Base-by-base conservation (phyloP, 2,329 filamentous ascomycete species). In the Teratosphaeria nubilosa region DNA sequence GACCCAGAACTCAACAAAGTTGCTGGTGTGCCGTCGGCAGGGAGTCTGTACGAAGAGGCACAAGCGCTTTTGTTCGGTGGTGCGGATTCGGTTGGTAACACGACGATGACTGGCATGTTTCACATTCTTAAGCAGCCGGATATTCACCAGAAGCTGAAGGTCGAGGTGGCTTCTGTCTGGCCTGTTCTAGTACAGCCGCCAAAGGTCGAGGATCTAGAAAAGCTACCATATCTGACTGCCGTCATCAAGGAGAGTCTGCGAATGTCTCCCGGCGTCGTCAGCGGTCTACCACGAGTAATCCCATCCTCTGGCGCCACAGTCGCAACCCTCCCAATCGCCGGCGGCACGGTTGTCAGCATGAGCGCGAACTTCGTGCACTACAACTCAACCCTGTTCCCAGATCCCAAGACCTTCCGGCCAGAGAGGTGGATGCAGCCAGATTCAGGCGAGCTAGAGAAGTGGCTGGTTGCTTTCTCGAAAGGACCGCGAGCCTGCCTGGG, bases 61-160 rank as follows among this genome's bases (percentile, higher is more conserved):
- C 72, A 75, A 62, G 73, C 74, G 0, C 67, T 80, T 54, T 69
- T 80, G 61, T 78, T 78, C 61, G 77, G 72, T 7, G 78, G 77
- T 14, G 70, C 70, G 13, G 76, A 79, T 58, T 79, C 77, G 0
- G 71, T 73, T 5, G 76, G 71, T 0, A 75, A 73, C 48, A 70
- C 75, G 1, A 61, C 77, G 7, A 74, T 74, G 68, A 62, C 75
- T 9, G 77, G 75, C 0, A 69, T 69, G 1, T 77, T 72, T 58
- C 68, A 78, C 54, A 57, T 79, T 27, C 65, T 78, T 3, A 65
- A 72, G 30, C 60, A 70, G 1, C 70, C 72, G 0, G 59, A 64
- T 0, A 62, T 72, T 16, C 58, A 73, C 37, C 55, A 68, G 14
- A 70, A 65, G 52, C 63, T 80, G 7, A 71, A 73, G 53, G 58